Evolutionary conservation across 1,284 basidiomycete genomes (phyloP).

Genomic region (Mycena sp.): DNA sequence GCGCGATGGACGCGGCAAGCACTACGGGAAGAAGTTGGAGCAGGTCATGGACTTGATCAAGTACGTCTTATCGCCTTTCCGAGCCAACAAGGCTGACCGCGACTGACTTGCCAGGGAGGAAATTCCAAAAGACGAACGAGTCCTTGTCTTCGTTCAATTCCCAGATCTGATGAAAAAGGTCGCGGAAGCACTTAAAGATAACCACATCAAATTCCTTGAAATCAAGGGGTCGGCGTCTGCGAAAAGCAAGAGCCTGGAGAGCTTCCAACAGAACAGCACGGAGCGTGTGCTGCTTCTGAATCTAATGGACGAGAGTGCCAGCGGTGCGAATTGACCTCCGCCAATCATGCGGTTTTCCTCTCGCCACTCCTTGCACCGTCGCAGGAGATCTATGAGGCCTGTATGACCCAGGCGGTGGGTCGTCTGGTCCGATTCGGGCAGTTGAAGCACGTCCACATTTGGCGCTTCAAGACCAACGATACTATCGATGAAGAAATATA

Average conservation of each 20-base stretch:
- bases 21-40: constrained; percentile 91
- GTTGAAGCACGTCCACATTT: constrained; percentile 81
- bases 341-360: constrained; percentile 95
- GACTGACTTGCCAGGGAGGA: constrained; percentile 54
- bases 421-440: constrained; percentile 91
- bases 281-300: constrained; percentile 89
- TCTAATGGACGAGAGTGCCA: constrained; percentile 94
- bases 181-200: constrained; percentile 78
- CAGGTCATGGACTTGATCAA: constrained; percentile 85
- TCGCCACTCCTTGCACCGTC: constrained; percentile 85
- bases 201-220: constrained; percentile 82
- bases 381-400: constrained; percentile 86
- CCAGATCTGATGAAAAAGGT: constrained; percentile 93
- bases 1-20: constrained; percentile 77
- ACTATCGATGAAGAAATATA: constrained; percentile 91
- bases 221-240: constrained; percentile 82
- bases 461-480: constrained; percentile 82
- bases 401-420: constrained; percentile 91
- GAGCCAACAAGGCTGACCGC: constrained; percentile 26
- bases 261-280: constrained; percentile 79
- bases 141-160: constrained; percentile 95
- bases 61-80: constrained; percentile 51
- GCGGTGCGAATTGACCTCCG: constrained; percentile 93
- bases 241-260: constrained; percentile 84
- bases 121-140: constrained; percentile 80